Base-by-base conservation (phyloP, 495 filamentous ascomycete genomes). In the Terfezia boudieri region DNA sequence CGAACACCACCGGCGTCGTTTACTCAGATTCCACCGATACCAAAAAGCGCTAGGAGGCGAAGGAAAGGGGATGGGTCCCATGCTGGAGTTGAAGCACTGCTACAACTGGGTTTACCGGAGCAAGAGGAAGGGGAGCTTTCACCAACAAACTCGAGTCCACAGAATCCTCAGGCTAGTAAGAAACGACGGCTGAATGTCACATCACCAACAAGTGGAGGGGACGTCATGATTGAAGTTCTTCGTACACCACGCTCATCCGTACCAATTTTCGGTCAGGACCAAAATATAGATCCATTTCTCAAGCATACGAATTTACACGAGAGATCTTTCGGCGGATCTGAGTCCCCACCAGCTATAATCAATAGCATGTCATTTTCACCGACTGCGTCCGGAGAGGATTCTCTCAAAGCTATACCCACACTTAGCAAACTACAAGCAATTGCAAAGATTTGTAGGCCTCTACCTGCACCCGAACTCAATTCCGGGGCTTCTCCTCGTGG, bases 401-500 rank as follows among this genome's bases (percentile, higher is more conserved):
- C 41, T 14, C 4, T 46, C 8, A 46, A 6, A 4, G 17, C 41
- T 20, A 50, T 60, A 35, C 52, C 57, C 3, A 43, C 59, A 8
- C 53, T 65, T 11, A 49, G 62, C 10, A 65, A 65, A 49, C 57
- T 62, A n/a, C 43, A 60, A 12, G 62, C 59, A 14, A 65, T 65
- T 36, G 56, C 50, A 49, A 54, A 55, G 36, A 65, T 65, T 17
- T 65, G 63, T 48, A 66, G 56, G 49, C 57, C 62, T 22, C 55
- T 65, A 41, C 56, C 62, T 1, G 22, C 52, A n/a, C 58, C 57
- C 36, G 41, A 46, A 20, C 52, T 61, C 9, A 52, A 51, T 36
- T 50, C 57, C 12, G 50, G 57, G 11, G 49, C 49, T 12, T 53
- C 56, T 4, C 50, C 71, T 23, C 75, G 88, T 43, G 87, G 92